phyloP scores from a whole-genome alignment of 768 basidiomycete genomes.

The Cystobasidium tubakii region DNA sequence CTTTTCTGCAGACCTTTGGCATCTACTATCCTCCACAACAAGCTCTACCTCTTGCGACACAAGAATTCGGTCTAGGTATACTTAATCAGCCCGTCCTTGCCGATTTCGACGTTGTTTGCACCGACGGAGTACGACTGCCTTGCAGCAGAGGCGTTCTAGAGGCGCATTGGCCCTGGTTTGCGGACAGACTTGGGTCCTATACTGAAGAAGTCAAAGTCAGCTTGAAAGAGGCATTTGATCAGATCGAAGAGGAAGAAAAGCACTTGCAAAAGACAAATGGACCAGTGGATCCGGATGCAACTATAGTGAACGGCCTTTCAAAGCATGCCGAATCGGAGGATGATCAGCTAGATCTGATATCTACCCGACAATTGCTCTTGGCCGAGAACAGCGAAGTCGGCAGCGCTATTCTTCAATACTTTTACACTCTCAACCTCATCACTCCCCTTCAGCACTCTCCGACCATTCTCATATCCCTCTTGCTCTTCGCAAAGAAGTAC shows the following conservation, averaged over 20 bases:
- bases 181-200: conserved; percentile 34
- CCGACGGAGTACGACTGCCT: conserved; percentile 74
- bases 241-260: not conserved
- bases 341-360: conserved; percentile 17
- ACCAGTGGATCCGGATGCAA: not conserved
- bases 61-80: conserved; percentile 74
- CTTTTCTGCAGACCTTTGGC: conserved; percentile 89
- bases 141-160: conserved; percentile 80
- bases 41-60: conserved; percentile 63
- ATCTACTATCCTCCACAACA: conserved; percentile 78
- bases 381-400: conserved; percentile 86
- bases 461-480: conserved; percentile 76
- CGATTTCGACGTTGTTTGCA: conserved; percentile 88
- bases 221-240: not conserved
- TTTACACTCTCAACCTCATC: conserved; percentile 77
- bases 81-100: conserved; percentile 52
- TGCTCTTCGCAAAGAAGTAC: conserved; percentile 79
- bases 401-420: conserved; percentile 83
- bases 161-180: conserved; percentile 94
- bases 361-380: conserved; percentile 62
- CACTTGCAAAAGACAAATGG: not conserved
- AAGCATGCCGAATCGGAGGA: not conserved
- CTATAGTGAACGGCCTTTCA: conserved; percentile 45
- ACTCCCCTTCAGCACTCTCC: conserved; percentile 88
- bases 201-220: not conserved